Evolutionary conservation across 2,329 filamentous ascomycete species (phyloP), one percentile per base, ranked within the genome.

Genomic region (Pezicula carpinea): DNA sequence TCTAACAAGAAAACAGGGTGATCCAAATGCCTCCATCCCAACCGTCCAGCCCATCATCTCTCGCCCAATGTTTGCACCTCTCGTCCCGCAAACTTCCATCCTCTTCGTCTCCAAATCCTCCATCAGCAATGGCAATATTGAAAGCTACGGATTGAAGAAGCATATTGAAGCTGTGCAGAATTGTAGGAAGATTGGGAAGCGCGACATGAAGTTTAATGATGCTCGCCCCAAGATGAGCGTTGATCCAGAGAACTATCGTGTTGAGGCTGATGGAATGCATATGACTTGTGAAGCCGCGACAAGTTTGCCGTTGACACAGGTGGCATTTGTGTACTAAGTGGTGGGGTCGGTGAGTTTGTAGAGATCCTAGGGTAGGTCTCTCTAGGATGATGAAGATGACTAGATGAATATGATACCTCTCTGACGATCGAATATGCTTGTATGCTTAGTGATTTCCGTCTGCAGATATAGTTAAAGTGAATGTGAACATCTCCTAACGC

Each of bases 121-220:
- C 51, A 74, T 95, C 55, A 71, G 76, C 29, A 78, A 73, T 5
- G 89, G 89, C 39, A 72, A 73, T 3, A 78, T 91, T 35, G 73
- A 75, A n/a, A 72, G 72, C 3, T 96, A 96, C 66, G 80, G 79
- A 3, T 72, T 97, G 52, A 78, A 77, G 59, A 95, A 91, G 67
- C 80, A 88, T 39, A 71, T 96, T 53, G 88, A 93, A 69, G 73
- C 88, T 3, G 89, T 96, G 41, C 83, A 76, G 62, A 79, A 79
- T 47, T 95, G 90, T 66, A 76, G 91, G 49, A 77, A 66, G 26
- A 77, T 96, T 38, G 75, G 83, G 36, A 96, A 96, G 76, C 75
- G 69, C 58, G 87, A 96, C 67, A 96, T 96, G 90, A 90, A 89
- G 62, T 91, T 82, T 67, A 96, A 96, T 66, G 82, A 89, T 61